phyloP scores from a whole-genome alignment of 805 yeast genomes.

The Ogataea kodamae region DNA sequence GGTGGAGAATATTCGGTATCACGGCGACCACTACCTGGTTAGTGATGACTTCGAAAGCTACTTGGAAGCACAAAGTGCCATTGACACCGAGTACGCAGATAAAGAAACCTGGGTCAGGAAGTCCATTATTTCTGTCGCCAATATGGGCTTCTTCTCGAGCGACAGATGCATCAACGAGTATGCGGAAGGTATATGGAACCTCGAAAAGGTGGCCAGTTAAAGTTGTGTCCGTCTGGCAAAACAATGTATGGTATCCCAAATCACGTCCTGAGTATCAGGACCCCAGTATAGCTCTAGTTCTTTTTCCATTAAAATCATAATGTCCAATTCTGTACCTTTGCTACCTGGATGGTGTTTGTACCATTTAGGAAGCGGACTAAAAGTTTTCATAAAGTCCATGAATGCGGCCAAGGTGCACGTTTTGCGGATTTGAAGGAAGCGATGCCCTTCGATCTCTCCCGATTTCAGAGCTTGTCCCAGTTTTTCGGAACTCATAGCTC shows the following conservation, averaged over 20 bases:
- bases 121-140: constrained; percentile 76
- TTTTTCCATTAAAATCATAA: constrained; percentile 18
- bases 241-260: constrained; percentile 55
- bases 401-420: constrained; percentile 18
- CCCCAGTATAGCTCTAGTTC: constrained; percentile 36
- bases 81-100: constrained; percentile 64
- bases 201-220: constrained; percentile 58
- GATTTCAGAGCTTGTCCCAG: constrained; percentile 1
- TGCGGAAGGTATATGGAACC: constrained; percentile 89
- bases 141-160: constrained; percentile 88
- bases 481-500: constrained; percentile 1
- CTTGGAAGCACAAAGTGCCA: constrained; percentile 71
- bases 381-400: constrained; percentile 23
- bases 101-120: constrained; percentile 75
- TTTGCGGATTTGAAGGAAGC: constrained; percentile 22
- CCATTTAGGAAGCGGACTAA: constrained; percentile 28
- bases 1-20: constrained; percentile 63
- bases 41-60: constrained; percentile 87
- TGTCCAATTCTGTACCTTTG: constrained; percentile 20
- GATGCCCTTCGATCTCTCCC: constrained; percentile 2
- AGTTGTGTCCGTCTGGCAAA: constrained; percentile 36
- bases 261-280: constrained; percentile 40
- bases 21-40: constrained; percentile 85
- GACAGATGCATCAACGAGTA: constrained; percentile 91
- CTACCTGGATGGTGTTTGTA: constrained; percentile 15